Conservation (phyloP, 805 yeast species). For the Debaryomyces prosopidis region DNA sequence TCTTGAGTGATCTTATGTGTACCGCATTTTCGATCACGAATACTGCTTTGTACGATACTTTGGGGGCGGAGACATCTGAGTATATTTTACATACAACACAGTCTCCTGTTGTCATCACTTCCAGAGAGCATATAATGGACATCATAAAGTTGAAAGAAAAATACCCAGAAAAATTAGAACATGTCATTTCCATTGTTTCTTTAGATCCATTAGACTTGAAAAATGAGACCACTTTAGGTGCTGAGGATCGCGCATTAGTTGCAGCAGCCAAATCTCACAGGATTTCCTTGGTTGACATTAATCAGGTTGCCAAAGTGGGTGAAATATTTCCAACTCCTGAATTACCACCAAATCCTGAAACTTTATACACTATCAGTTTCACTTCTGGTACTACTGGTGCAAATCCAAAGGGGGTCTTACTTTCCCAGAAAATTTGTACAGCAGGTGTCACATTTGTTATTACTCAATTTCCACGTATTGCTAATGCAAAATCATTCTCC, state of each 20-base stretch:
- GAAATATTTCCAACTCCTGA: conserved; percentile 30
- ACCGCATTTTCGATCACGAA: conserved; percentile 31
- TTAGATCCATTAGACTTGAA: conserved; percentile 42
- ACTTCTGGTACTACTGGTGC: conserved; percentile 72
- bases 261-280: conserved; percentile 23
- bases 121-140: conserved; percentile 51
- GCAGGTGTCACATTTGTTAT: conserved; percentile 21
- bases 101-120: conserved; percentile 49
- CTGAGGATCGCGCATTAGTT: conserved; percentile 37
- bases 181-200: conserved; percentile 54
- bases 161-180: conserved; percentile 29
- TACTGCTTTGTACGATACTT: conserved; percentile 43
- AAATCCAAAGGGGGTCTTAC: conserved; percentile 71
- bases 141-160: conserved; percentile 46
- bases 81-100: conserved; percentile 34
- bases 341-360: conserved; percentile 31
- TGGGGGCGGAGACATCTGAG: conserved; percentile 35
- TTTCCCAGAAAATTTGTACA: conserved; percentile 28
- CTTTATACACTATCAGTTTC: conserved; percentile 42
- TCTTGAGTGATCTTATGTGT: conserved; percentile 36
- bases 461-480: conserved; percentile 17
- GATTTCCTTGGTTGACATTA: conserved; percentile 32
- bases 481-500: conserved; percentile 13
- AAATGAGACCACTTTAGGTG: conserved; percentile 6
- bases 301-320: conserved; percentile 35